Conservation (phyloP, 1,284 basidiomycete species). For the Taiwanofungus camphoratus region DNA sequence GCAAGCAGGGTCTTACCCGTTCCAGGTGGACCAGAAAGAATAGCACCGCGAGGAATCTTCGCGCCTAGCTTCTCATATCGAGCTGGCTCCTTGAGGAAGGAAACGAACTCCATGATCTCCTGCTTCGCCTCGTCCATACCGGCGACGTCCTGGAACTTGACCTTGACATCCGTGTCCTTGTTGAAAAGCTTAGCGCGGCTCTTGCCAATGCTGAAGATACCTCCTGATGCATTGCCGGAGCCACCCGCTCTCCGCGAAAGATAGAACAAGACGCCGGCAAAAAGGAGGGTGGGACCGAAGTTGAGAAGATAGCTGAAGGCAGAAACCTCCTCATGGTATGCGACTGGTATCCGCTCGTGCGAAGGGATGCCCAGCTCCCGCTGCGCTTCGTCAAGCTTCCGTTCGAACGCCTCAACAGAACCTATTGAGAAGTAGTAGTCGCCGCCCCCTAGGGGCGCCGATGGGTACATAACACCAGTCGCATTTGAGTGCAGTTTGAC, state of each 20-base stretch:
- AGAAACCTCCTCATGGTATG: conserved; percentile 94
- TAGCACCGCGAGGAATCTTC: conserved; percentile 97
- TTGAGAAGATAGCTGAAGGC: conserved; percentile 80
- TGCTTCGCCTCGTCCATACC: conserved; percentile 99
- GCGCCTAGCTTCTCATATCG: conserved; percentile 96
- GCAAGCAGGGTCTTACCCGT: conserved; percentile 98
- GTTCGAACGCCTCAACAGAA: conserved; percentile 95
- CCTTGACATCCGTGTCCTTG: conserved; percentile 92
- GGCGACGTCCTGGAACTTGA: conserved; percentile 94
- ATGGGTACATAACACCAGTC: conserved; percentile 66
- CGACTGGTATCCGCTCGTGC: conserved; percentile 92
- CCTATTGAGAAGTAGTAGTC: conserved; percentile 97
- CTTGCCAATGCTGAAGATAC: conserved; percentile 98
- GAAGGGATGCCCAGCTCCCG: conserved; percentile 87
- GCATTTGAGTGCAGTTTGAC: conserved; percentile 87
- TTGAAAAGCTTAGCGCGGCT: conserved; percentile 95
- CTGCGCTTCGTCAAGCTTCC: conserved; percentile 92
- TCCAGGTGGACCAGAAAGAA: conserved; percentile 96
- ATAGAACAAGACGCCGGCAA: conserved; percentile 88
- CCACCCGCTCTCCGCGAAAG: conserved; percentile 78
- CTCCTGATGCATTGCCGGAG: conserved; percentile 68
- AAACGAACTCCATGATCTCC: conserved; percentile 99
- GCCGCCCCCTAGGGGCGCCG: conserved; percentile 41
- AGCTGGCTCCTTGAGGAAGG: conserved; percentile 94
- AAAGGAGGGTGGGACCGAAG: conserved; percentile 91